Percentiles rank a stretch among this genome's conserved stretches.
Evolutionary conservation across 106 monocot species (phyloP).

Genomic region (Dendrobium chrysotoxum): DNA sequence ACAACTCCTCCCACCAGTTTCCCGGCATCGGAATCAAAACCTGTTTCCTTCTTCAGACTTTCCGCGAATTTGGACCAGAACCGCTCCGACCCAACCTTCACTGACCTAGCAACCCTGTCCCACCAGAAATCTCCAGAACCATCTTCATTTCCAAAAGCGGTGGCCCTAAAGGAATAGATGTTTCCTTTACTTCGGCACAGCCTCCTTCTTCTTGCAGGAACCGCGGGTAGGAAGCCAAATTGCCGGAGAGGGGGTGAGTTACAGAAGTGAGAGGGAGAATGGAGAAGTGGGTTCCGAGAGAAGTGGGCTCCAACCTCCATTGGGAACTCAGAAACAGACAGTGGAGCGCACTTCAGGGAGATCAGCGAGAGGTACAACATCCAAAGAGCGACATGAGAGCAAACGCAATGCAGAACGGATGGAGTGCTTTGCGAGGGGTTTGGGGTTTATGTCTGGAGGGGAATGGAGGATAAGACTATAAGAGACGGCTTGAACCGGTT

Average conservation of each 20-base stretch:
- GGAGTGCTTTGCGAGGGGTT: too few species aligned
- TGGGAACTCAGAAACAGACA: background rate
- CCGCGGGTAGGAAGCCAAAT: background rate
- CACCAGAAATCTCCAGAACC: conserved; percentile 27
- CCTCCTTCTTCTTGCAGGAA: background rate
- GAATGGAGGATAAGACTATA: too few species aligned
- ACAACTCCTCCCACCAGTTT: conserved; percentile 14
- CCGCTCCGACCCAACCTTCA: conserved; percentile 41
- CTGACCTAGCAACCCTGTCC: conserved; percentile 34
- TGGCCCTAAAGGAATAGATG: conserved; percentile 13
- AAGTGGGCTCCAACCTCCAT: background rate
- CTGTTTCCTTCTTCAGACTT: conserved; percentile 46
- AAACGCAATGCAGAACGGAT: too few species aligned
- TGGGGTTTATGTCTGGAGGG: too few species aligned
- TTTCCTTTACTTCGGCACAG: background rate
- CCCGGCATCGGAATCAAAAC: conserved; percentile 34
- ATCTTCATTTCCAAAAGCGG: conserved; percentile 20
- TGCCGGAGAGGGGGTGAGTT: background rate
- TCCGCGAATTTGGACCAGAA: conserved; percentile 29
- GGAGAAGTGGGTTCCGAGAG: background rate
- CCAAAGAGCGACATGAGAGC: too few species aligned
- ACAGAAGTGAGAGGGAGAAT: background rate
- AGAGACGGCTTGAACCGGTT: too few species aligned
- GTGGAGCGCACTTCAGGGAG: background rate
- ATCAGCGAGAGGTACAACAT: too few species aligned